Base-by-base conservation (phyloP, 2,329 filamentous ascomycete genomes). In the Phyllachora maydis region DNA sequence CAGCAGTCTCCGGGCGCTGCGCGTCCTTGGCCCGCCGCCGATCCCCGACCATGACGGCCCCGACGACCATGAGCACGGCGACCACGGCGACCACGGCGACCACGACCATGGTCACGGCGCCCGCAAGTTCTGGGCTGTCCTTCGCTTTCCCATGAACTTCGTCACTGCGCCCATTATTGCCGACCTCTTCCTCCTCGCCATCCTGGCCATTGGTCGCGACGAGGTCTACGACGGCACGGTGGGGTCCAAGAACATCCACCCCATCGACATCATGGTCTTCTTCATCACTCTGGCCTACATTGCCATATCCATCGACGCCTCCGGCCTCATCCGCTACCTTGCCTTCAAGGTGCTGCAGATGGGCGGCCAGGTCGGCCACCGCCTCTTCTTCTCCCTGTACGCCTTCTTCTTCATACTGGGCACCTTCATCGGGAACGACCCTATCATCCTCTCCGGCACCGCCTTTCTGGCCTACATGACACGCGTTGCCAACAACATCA, bases 381-480 rank as follows among this genome's bases (percentile, higher is more conserved):
- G 58, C 14, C 51, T 81, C 2, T 81, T 72, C 49, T 68, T 78
- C 41, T 77, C 72, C 37, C 63, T 79, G 4, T 79, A 78, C 35
- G 45, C 54, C 18, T 78, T 81, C 49, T 79, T 78, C 49, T 77
- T 77, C 31, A 40, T 42, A 4, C 43, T 79, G 1, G 70, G 70
- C 2, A 64, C 50, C 36, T 72, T 73, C 34, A 70, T 79, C 23
- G 74, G 74, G 6, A 81, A 79, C 28, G 74, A 81, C 32, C 73
- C 74, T 0, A 70, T 79, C 31, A 76, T 79, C 25, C 46, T 79
- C 0, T 77, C 72, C 0, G 74, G 74, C 2, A 81, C 73, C 0
- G 63, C 74, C 1, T 79, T 79, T 26, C 55, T 79, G 8, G 68
- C 73, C 3, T 81, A 81, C 42, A 76, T 81, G 70, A 79, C 72